phyloP scores from a whole-genome alignment of 169 alveolate genomes.

The Perkinsus chesapeaki region DNA sequence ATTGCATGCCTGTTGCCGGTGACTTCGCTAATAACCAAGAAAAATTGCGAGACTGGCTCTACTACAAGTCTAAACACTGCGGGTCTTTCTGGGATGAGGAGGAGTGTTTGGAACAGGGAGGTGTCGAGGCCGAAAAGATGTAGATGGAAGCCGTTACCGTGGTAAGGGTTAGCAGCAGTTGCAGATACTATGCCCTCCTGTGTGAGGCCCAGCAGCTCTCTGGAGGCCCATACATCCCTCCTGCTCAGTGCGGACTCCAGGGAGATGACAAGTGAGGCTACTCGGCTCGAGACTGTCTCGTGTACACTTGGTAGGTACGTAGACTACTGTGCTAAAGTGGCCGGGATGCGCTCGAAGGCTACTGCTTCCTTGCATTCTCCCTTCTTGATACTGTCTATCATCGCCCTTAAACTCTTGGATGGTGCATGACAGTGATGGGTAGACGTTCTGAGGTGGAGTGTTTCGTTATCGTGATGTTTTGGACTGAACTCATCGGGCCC shows the following conservation, averaged over 20 bases:
- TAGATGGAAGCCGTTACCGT: neutral
- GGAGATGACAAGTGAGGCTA: neutral
- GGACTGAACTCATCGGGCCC: no score
- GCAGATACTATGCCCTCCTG: neutral
- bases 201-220: neutral
- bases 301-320: neutral
- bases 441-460: no score
- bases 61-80: neutral
- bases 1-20: neutral
- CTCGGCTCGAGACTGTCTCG: neutral
- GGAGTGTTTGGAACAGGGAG: neutral
- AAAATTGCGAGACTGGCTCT: neutral
- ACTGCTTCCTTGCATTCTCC: neutral
- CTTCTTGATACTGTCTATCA: neutral
- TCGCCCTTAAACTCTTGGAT: no score
- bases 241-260: neutral
- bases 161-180: neutral
- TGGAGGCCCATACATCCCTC: neutral
- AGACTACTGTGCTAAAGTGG: neutral
- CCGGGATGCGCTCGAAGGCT: neutral
- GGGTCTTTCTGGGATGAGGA: neutral
- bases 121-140: neutral
- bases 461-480: no score
- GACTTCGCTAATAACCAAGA: neutral
- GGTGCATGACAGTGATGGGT: no score